Evolutionary conservation across 768 basidiomycete genomes (phyloP).

Genomic region (Pulveroboletus sp.): DNA sequence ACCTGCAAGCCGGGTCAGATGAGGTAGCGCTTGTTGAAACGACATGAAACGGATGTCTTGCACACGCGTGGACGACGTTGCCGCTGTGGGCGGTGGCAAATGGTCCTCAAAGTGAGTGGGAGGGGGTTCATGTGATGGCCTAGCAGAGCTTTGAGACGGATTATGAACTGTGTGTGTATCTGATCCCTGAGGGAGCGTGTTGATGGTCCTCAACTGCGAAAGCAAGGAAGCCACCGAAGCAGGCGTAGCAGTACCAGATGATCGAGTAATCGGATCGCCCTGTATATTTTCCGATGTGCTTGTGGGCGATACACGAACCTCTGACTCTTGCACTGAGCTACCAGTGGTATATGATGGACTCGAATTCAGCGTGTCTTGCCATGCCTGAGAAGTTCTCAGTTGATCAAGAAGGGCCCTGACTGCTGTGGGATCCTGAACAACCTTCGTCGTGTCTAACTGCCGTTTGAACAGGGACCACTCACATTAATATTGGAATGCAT

Average conservation of each 20-base stretch:
- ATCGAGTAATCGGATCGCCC: slow-evolving; percentile 1
- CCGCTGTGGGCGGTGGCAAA: slow-evolving; percentile 10
- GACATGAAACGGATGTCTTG: slow-evolving; percentile 46
- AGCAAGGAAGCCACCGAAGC: slow-evolving; percentile 56
- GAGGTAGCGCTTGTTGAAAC: slow-evolving; percentile 69
- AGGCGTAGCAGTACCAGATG: slow-evolving; percentile 22
- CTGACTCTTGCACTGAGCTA: slow-evolving; percentile 1
- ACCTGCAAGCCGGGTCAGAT: slow-evolving; percentile 56
- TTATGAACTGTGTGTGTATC: slow-evolving; percentile 8
- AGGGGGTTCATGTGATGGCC: slow-evolving; percentile 14
- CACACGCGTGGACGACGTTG: slow-evolving; percentile 5
- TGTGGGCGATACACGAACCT: slow-evolving; percentile 7
- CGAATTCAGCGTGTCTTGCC: slow-evolving; percentile 47
- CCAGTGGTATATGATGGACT: slow-evolving; percentile 1
- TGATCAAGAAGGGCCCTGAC: slow-evolving; percentile 71
- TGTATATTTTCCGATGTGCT: slow-evolving; percentile 3
- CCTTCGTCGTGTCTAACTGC: background rate
- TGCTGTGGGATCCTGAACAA: slow-evolving; percentile 55
- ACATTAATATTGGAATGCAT: slow-evolving; percentile 62
- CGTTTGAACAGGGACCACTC: slow-evolving; percentile 10
- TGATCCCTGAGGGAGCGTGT: slow-evolving; percentile 9
- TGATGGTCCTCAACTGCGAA: slow-evolving; percentile 47
- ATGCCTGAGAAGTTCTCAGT: slow-evolving; percentile 62
- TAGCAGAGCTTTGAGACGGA: slow-evolving; percentile 9
- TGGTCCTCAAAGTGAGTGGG: slow-evolving; percentile 6